phyloP scores from a whole-genome alignment of 2,329 filamentous ascomycete species.

The Diaporthe caulivora region DNA sequence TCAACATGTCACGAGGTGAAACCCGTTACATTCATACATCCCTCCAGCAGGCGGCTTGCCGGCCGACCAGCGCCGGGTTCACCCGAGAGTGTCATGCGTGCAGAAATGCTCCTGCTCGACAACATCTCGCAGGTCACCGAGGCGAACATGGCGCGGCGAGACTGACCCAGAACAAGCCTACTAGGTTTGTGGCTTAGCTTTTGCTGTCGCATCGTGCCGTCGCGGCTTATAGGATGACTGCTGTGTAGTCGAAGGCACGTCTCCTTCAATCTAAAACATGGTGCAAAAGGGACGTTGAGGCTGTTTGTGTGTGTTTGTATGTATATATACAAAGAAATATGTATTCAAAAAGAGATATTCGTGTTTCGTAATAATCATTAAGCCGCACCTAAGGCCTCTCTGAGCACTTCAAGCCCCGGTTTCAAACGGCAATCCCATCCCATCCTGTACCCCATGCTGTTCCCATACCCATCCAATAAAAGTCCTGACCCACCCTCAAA shows the following conservation, averaged over 20 bases:
- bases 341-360: slow-evolving; percentile 28
- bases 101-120: not conserved
- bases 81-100: not conserved
- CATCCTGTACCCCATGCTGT: slow-evolving; percentile 22
- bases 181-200: not conserved
- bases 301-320: slow-evolving; percentile 9
- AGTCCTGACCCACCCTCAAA: not conserved
- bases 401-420: slow-evolving; percentile 37
- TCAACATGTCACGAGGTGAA: slow-evolving; percentile 13
- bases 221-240: not conserved
- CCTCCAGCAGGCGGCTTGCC: not conserved
- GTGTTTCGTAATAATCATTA: slow-evolving; percentile 34
- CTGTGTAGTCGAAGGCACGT: not conserved
- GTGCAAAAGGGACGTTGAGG: not conserved
- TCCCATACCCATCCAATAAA: slow-evolving; percentile 12
- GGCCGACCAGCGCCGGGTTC: slow-evolving; percentile 3
- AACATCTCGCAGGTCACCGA: not conserved
- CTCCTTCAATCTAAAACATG: not conserved
- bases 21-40: not conserved
- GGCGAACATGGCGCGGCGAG: not conserved
- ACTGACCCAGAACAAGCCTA: not conserved
- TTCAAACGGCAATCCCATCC: slow-evolving; percentile 31
- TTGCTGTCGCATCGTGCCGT: not conserved
- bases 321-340: slow-evolving; percentile 30
- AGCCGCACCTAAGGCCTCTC: slow-evolving; percentile 36